Conservation (phyloP, 2,329 filamentous ascomycete species). For the Fusarium chuoi region DNA sequence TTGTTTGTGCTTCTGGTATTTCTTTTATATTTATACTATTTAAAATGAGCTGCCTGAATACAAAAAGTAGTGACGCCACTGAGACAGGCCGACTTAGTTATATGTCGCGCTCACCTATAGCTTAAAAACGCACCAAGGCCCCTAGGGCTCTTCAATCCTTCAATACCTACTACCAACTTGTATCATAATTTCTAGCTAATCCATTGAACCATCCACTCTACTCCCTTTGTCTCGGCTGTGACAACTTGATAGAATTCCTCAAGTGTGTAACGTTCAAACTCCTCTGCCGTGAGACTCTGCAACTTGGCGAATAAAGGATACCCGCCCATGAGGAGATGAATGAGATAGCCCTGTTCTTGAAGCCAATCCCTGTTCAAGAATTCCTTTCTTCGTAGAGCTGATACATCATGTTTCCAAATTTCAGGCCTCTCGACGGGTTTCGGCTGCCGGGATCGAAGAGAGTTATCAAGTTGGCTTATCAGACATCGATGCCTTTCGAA, state of each 20-base stretch:
- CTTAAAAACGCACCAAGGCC: not conserved
- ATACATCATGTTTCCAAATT: not conserved
- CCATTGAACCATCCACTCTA: fast-evolving
- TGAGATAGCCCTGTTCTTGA: fast-evolving
- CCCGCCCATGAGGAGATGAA: not conserved
- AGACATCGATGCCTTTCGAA: no score
- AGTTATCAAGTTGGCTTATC: not conserved
- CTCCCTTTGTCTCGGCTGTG: fast-evolving
- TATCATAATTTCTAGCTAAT: not conserved
- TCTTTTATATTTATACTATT: no score
- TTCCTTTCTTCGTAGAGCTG: not conserved
- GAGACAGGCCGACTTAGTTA: no score
- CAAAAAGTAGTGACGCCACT: no score
- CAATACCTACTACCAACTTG: not conserved
- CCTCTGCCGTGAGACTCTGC: not conserved
- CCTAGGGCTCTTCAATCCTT: not conserved
- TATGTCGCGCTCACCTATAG: no score
- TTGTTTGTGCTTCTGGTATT: no score
- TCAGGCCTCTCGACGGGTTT: not conserved
- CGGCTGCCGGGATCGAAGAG: not conserved
- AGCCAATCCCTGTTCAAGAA: fast-evolving
- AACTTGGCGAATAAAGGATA: not conserved
- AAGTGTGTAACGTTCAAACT: not conserved
- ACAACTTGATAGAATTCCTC: not conserved
- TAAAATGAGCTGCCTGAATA: no score